Base-by-base conservation (phyloP, 768 basidiomycete genomes). In the Leucocoprinus leucothites region DNA sequence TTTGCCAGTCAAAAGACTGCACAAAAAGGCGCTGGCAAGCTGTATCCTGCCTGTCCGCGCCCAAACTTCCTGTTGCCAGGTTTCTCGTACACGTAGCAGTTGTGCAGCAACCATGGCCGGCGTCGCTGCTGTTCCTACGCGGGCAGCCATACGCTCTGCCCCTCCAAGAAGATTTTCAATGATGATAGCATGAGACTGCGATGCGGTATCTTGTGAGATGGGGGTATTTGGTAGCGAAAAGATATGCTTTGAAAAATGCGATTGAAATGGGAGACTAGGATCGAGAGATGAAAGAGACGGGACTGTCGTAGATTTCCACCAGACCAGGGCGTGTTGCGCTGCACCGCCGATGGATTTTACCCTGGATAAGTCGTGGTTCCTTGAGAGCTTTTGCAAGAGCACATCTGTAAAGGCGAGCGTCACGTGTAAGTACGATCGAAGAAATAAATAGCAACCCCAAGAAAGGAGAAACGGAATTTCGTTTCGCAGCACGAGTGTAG, bases 281-380 rank as follows among this genome's bases (percentile, higher is more conserved):
- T 91, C 87, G 48, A 92, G 74, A 16, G 84, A 79, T 21, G 87
- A 87, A 51, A 93, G 75, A 7, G 84, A 84, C 13, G 85, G 83
- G 11, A 89, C 79, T 9, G 89, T 80, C 7, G 84, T 86, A 1
- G 87, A 84, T 70, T 89, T 90, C 89, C 90, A 92, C 88, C 89
- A 92, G 38, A 93, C 90, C 18, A 91, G 74, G 2, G 89, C 87
- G 65, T 87, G 84, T 84, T 90, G 90, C 1, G 91, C 88, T 60
- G 85, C 75, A 34, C 91, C 91, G 8, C 88, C 87, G 58, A 93
- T 84, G 0, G 84, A 80, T 66, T 83, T 86, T 61, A 93, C 85
- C 64, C 84, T 79, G 22, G 80, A 71, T 41, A 93, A 60, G 65
- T 93, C 89, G 61, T 86, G 79, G 61, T 79, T 86, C 69, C 81